Evolutionary conservation across 495 filamentous ascomycete genomes (phyloP).

Genomic region (Lentithecium fluviatile): DNA sequence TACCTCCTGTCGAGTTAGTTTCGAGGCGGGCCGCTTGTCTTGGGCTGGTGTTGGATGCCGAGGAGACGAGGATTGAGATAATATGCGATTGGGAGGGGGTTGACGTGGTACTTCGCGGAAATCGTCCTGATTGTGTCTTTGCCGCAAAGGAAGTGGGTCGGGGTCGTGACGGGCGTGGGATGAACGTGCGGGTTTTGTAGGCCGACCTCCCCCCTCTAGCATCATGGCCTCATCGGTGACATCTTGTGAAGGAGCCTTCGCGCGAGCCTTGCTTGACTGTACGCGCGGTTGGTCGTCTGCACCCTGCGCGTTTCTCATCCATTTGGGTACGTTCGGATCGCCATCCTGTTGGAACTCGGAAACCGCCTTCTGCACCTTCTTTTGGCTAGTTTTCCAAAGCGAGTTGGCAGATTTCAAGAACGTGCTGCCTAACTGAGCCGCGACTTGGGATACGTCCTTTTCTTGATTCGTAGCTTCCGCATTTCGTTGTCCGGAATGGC

Average conservation of each 20-base stretch:
- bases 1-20: conserved; percentile 65
- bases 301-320: conserved; percentile 74
- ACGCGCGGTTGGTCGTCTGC: conserved; percentile 8
- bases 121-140: conserved; percentile 1
- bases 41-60: conserved; percentile 50
- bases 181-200: conserved; percentile 16
- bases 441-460: conserved; percentile 74
- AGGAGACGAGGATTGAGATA: conserved; percentile 51
- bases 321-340: conserved; percentile 84
- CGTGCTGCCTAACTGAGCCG: conserved; percentile 76
- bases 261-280: conserved; percentile 1
- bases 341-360: conserved; percentile 81
- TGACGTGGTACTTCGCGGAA: neutral
- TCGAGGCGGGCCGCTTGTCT: conserved; percentile 29
- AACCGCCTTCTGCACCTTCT: conserved; percentile 92
- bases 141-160: neutral
- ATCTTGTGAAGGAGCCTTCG: conserved; percentile 24
- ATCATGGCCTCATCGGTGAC: conserved; percentile 89
- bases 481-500: conserved; percentile 44
- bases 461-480: conserved; percentile 60
- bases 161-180: neutral
- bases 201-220: conserved; percentile 62
- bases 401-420: conserved; percentile 91
- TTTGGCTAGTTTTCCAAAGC: conserved; percentile 89
- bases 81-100: conserved; percentile 28